phyloP scores from a whole-genome alignment of 495 filamentous ascomycete species.

The Neurospora sp. region DNA sequence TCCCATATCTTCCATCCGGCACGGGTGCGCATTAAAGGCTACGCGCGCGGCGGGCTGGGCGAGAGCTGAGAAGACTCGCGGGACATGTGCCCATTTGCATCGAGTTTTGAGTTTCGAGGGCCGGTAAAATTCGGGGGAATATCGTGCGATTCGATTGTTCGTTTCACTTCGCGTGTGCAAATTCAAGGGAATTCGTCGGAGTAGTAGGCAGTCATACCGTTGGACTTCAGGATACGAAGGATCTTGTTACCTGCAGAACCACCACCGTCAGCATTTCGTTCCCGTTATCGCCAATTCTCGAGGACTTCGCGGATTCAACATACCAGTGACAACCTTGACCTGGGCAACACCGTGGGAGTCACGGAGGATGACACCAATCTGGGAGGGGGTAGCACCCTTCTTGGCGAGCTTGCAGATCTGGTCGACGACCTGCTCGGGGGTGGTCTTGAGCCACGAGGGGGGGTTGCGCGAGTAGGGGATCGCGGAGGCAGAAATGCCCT shows the following conservation, averaged over 20 bases:
- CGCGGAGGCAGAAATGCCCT: conserved; percentile 91
- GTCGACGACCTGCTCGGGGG: conserved; percentile 81
- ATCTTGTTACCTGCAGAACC: conserved; percentile 83
- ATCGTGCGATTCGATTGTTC: not conserved
- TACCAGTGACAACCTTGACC: conserved; percentile 95
- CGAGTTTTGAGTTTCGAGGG: not conserved
- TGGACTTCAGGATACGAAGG: conserved; percentile 92
- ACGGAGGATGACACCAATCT: conserved; percentile 97
- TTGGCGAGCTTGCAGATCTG: conserved; percentile 98
- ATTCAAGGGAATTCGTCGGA: conserved; percentile 4
- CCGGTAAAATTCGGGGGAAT: not conserved
- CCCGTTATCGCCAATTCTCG: conserved; percentile 3
- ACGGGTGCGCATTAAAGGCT: not conserved
- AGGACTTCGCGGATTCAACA: conserved; percentile 17
- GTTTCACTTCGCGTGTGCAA: conserved; percentile 6
- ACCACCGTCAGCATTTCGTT: conserved; percentile 9
- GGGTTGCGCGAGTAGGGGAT: conserved; percentile 91
- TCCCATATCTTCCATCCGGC: not conserved
- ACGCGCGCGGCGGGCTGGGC: not conserved
- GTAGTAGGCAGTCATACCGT: conserved; percentile 23
- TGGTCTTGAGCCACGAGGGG: conserved; percentile 89
- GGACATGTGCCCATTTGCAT: not conserved
- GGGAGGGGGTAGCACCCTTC: conserved; percentile 93
- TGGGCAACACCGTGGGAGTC: conserved; percentile 96
- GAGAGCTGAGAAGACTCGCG: not conserved